Evolutionary conservation across 352 stramenopile species (phyloP).

Genomic region (Saprolegnia parasitica): DNA sequence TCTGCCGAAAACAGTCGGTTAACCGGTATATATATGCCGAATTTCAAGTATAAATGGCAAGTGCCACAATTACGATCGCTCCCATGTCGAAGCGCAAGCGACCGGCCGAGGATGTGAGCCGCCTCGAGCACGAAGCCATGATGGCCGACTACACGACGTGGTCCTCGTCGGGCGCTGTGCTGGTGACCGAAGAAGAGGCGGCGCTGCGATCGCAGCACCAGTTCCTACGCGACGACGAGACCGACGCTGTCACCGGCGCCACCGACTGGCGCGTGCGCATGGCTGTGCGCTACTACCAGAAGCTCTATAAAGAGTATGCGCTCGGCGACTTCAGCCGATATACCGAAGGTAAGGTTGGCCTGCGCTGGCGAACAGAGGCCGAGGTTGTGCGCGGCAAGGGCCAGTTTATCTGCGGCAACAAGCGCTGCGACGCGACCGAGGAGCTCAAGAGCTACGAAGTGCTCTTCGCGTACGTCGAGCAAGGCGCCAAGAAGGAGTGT

Average conservation of each 20-base stretch:
- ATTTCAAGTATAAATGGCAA: not conserved
- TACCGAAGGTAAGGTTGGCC: conserved; percentile 55
- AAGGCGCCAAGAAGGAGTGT: conserved; percentile 54
- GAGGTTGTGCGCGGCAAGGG: conserved; percentile 75
- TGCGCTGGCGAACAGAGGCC: conserved; percentile 73
- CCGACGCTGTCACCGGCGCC: conserved; percentile 41
- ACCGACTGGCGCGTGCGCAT: conserved; percentile 74
- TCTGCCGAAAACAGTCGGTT: not conserved
- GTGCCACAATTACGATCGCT: not conserved
- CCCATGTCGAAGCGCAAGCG: conserved; percentile 10
- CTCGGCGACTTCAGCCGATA: conserved; percentile 65
- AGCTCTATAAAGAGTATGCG: conserved; percentile 80
- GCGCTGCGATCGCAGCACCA: conserved; percentile 54
- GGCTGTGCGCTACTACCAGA: conserved; percentile 77
- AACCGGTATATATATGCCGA: not conserved
- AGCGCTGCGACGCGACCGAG: conserved; percentile 44
- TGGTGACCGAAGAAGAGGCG: conserved; percentile 24
- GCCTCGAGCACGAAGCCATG: conserved; percentile 19
- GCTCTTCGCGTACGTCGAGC: conserved; percentile 70
- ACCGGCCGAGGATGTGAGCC: not conserved
- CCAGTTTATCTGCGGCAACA: conserved; percentile 76
- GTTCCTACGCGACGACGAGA: conserved; percentile 73
- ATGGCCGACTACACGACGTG: conserved; percentile 24
- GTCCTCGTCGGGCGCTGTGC: not conserved
- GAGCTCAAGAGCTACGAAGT: conserved; percentile 72